Evolutionary conservation across 1,284 basidiomycete genomes (phyloP).

Genomic region (Ustilago vetiveriae): DNA sequence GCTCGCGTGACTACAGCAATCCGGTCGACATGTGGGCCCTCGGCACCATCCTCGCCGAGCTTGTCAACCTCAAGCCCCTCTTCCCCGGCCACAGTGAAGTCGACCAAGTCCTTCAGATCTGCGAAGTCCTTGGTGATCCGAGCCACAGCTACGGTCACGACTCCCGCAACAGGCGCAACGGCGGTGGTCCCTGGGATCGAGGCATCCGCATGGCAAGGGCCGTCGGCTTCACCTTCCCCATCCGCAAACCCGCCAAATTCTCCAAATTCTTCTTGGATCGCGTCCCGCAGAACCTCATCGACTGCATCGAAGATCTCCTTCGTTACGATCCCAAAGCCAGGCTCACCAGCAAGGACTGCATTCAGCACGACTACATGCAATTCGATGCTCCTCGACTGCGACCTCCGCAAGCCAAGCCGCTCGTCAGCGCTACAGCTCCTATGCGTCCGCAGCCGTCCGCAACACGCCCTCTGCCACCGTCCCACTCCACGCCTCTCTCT

Average conservation of each 20-base stretch:
- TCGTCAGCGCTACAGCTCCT: constrained; percentile 44
- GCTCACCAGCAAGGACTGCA: constrained; percentile 84
- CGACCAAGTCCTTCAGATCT: constrained; percentile 91
- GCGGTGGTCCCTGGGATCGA: constrained; percentile 86
- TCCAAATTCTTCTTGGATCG: constrained; percentile 80
- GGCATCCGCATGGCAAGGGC: constrained; percentile 86
- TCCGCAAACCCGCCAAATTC: constrained; percentile 80
- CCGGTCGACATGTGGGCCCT: constrained; percentile 99
- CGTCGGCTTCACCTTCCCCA: constrained; percentile 89
- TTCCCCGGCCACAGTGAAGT: constrained; percentile 97
- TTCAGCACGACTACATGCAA: constrained; percentile 86
- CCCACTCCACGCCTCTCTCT: constrained; percentile 48
- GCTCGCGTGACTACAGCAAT: constrained; percentile 89
- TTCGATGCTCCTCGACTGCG: constrained; percentile 71
- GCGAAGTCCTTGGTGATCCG: constrained; percentile 92
- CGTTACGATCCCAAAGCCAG: constrained; percentile 89
- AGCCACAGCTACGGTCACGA: constrained; percentile 83
- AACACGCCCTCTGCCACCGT: constrained; percentile 41
- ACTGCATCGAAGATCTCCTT: constrained; percentile 90
- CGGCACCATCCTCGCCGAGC: constrained; percentile 96
- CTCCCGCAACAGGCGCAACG: constrained; percentile 75
- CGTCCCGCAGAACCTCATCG: constrained; percentile 82
- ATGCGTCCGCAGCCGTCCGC: constrained; percentile 22
- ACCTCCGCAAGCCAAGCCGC: constrained; percentile 50
- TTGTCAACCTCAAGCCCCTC: constrained; percentile 91